Evolutionary conservation across 116 monocot genomes (phyloP).

Genomic region (Phalaenopsis hybrid): DNA sequence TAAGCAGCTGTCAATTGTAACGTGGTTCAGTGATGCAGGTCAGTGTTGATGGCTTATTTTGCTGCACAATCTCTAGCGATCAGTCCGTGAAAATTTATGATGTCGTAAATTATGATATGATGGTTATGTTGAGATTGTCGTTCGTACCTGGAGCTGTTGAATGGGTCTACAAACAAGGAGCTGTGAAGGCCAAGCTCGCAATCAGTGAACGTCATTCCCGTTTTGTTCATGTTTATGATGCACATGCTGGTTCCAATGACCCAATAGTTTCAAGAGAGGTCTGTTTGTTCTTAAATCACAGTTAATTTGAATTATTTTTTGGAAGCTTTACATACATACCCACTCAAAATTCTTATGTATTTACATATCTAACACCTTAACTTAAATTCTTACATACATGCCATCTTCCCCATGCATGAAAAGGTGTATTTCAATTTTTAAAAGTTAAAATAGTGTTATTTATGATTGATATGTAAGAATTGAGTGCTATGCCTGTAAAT

Average conservation of each 20-base stretch:
- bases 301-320: neutral
- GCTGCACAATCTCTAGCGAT: constrained; percentile 91
- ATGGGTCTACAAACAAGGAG: constrained; percentile 93
- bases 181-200: constrained; percentile 87
- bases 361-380: too few species aligned
- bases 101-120: constrained; percentile 99
- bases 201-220: constrained; percentile 62
- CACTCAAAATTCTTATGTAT: too few species aligned
- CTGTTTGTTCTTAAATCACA: neutral
- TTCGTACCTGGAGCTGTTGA: constrained; percentile 75
- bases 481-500: too few species aligned
- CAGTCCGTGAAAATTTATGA: constrained; percentile 92
- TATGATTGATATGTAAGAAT: too few species aligned
- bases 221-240: constrained; percentile 82
- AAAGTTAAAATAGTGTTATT: too few species aligned
- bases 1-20: constrained; percentile 36
- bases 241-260: constrained; percentile 69
- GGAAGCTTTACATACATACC: too few species aligned
- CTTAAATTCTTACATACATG: too few species aligned
- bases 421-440: too few species aligned
- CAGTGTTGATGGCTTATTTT: constrained; percentile 86
- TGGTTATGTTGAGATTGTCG: constrained; percentile 87
- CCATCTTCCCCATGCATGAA: too few species aligned
- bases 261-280: constrained; percentile 84
- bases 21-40: constrained; percentile 68